A percentile compares a stretch with the other conserved stretches of the same genome.
These are phyloP conservation scores for Aspergillus brunneoviolaceus DNA, from an alignment of 2,329 filamentous ascomycete genomes.

Conservation along the genomic window DNA sequence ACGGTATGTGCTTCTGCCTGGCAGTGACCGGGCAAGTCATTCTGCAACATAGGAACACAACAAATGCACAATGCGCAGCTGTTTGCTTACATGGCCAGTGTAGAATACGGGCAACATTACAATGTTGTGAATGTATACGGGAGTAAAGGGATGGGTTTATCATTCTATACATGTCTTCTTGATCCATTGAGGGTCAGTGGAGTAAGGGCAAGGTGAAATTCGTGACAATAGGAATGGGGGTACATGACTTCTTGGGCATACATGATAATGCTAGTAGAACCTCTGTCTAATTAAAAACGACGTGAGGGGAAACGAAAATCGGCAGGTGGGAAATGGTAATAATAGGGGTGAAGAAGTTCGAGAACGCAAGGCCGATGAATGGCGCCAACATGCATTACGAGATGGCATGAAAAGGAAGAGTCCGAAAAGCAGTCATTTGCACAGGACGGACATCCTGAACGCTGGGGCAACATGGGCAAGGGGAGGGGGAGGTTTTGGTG, in stretches of 20 bases:
- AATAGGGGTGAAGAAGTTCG: conserved; percentile 11
- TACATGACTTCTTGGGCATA: conserved; percentile 47
- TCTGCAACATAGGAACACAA: no score
- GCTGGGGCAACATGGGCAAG: conserved; percentile 5
- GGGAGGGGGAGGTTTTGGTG: conserved; percentile 1
- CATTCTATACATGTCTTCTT: conserved; percentile 32
- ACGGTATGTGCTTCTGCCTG: no score
- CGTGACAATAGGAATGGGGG: conserved; percentile 29
- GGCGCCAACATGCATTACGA: conserved; percentile 19
- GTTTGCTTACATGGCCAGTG: no score
- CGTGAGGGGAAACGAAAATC: conserved; percentile 16
- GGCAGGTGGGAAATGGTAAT: conserved; percentile 15
- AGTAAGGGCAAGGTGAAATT: conserved; percentile 26
- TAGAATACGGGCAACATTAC: neutral
- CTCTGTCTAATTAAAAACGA: conserved; percentile 41
- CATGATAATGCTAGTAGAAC: conserved; percentile 38
- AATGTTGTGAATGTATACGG: conserved; percentile 5
- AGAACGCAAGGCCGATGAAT: conserved; percentile 15
- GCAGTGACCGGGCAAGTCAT: no score
- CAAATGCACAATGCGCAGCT: no score
- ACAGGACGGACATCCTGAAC: conserved; percentile 12
- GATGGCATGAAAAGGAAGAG: conserved; percentile 19
- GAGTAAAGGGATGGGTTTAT: conserved; percentile 12
- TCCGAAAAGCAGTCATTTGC: conserved; percentile 19
- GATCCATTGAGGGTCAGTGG: conserved; percentile 13